Conservation (phyloP, 345 rosid genomes). For the Leavenworthia alabamica region DNA sequence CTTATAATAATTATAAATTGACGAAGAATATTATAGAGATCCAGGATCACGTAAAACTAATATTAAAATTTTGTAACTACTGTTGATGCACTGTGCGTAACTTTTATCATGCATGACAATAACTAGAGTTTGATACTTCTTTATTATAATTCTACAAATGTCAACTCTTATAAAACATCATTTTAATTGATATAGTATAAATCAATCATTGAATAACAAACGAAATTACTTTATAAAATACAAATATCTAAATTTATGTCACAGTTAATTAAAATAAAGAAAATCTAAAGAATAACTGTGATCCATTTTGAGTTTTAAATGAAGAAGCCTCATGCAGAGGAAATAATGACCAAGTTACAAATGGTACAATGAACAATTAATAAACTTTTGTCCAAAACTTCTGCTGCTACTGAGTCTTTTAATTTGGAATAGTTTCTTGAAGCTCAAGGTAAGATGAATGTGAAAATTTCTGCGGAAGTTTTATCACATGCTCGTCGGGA, state of each 20-base stretch:
- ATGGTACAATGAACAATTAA: background rate
- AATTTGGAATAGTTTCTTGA: conserved; percentile 22
- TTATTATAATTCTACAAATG: background rate
- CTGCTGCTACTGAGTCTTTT: background rate
- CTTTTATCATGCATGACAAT: background rate
- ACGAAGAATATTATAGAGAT: too few relatives aligned
- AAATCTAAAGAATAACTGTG: background rate
- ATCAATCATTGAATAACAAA: background rate
- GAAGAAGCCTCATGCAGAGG: background rate
- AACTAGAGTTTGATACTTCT: background rate
- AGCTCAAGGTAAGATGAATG: conserved; percentile 50
- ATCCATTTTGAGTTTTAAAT: background rate
- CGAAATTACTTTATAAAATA: too few relatives aligned
- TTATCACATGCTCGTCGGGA: conserved; percentile 47
- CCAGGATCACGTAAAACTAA: too few relatives aligned
- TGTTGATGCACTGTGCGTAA: too few relatives aligned
- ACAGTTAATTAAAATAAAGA: background rate
- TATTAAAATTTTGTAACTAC: too few relatives aligned
- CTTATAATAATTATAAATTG: too few relatives aligned
- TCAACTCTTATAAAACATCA: background rate
- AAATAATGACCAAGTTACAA: background rate
- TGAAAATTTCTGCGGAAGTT: conserved; percentile 67
- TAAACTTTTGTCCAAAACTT: background rate
- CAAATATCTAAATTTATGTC: background rate
- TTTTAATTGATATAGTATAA: background rate